phyloP scores from a whole-genome alignment of 306 rosid genomes.

The Glycine tomentella region DNA sequence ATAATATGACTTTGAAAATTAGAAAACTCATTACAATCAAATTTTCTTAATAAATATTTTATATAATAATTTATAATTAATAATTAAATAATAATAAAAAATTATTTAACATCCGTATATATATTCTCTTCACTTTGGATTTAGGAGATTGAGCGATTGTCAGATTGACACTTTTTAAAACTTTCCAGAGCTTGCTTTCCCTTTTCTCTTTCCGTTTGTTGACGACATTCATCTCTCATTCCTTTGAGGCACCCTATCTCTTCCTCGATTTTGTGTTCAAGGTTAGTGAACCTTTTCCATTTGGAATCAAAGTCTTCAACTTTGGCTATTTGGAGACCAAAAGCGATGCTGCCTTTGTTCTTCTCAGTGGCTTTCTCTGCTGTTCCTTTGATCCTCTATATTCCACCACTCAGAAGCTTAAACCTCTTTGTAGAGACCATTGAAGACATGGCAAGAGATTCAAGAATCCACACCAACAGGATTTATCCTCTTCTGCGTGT shows the following conservation, averaged over 20 bases:
- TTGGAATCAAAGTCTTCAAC: neutral
- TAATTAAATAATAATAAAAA: too few relatives aligned
- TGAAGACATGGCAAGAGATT: slow-evolving; percentile 63
- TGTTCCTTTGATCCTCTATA: slow-evolving; percentile 70
- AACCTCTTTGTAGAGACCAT: slow-evolving; percentile 69
- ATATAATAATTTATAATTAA: too few relatives aligned
- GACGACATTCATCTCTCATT: too few relatives aligned
- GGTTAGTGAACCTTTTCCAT: neutral
- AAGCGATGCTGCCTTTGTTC: slow-evolving; percentile 56
- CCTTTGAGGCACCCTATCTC: neutral
- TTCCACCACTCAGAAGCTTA: slow-evolving; percentile 80
- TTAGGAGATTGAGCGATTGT: too few relatives aligned
- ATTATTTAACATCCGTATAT: too few relatives aligned
- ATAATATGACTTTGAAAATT: too few relatives aligned
- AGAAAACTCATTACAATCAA: too few relatives aligned
- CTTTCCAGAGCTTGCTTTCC: too few relatives aligned
- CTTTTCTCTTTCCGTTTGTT: too few relatives aligned
- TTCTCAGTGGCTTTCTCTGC: slow-evolving; percentile 77
- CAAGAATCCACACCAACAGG: slow-evolving; percentile 54
- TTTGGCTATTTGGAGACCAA: neutral
- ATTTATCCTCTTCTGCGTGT: slow-evolving; percentile 58
- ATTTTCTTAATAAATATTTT: too few relatives aligned
- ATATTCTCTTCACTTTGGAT: too few relatives aligned
- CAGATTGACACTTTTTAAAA: too few relatives aligned
- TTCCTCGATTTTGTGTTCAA: neutral